Percentiles rank a stretch among this genome's conserved stretches.
Conservation (phyloP, 306 rosid genomes). For the Hylodesmum podocarpum region DNA sequence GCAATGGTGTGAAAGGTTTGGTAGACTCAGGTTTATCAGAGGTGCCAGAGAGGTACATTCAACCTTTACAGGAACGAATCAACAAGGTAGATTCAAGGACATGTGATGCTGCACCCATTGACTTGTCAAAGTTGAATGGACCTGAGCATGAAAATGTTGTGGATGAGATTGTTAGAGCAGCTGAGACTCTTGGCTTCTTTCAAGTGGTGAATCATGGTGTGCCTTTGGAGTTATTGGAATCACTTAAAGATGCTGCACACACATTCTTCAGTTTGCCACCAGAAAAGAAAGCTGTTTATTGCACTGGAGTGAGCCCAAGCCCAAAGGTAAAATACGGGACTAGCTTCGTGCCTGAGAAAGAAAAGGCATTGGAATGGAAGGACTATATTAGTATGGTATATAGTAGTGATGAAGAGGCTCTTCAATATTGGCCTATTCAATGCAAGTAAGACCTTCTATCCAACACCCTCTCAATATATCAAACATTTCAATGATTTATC, state of each 20-base stretch:
- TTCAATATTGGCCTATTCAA: slow-evolving; percentile 47
- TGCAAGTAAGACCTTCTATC: slow-evolving; percentile 47
- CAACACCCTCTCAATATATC: not conserved
- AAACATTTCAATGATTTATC: not conserved
- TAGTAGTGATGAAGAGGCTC: slow-evolving; percentile 56
- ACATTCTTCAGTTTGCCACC: slow-evolving; percentile 45
- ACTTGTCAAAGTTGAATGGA: slow-evolving; percentile 54
- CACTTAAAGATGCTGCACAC: slow-evolving; percentile 49
- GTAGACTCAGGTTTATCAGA: slow-evolving; percentile 49
- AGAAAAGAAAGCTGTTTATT: slow-evolving; percentile 41
- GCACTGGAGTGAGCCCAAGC: slow-evolving; percentile 43
- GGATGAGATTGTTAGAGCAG: slow-evolving; percentile 42
- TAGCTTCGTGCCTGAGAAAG: slow-evolving; percentile 72
- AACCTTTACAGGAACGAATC: slow-evolving; percentile 52
- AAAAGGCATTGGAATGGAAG: slow-evolving; percentile 67
- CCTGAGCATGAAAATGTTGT: slow-evolving; percentile 46
- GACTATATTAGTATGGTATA: slow-evolving; percentile 58
- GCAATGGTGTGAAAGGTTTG: slow-evolving; percentile 66
- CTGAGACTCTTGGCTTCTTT: slow-evolving; percentile 62
- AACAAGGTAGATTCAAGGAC: slow-evolving; percentile 24
- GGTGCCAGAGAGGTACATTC: slow-evolving; percentile 62
- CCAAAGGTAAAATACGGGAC: slow-evolving; percentile 51
- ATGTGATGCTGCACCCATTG: slow-evolving; percentile 40
- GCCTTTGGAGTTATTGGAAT: slow-evolving; percentile 46
- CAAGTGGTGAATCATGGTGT: slow-evolving; percentile 68